Conservation (phyloP, 305 asterid genomes). For the Fraxinus xanthoxyloides region DNA sequence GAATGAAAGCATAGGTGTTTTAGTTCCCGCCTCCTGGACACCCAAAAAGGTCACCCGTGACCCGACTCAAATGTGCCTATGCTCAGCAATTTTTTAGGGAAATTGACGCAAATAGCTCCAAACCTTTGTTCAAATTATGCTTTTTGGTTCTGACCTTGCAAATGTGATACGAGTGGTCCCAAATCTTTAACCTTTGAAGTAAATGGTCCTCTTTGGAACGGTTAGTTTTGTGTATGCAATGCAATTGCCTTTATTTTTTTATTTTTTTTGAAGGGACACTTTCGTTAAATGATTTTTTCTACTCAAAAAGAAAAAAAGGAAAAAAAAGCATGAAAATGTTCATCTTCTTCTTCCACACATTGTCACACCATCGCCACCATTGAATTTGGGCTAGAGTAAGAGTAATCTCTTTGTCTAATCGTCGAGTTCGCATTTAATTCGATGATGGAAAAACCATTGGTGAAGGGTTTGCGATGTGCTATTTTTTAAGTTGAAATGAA, state of each 20-base stretch:
- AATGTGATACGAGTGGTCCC: background rate
- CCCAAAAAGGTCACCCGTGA: background rate
- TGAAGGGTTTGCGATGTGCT: background rate
- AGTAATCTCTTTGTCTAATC: no score
- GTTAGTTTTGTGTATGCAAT: background rate
- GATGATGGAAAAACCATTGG: background rate
- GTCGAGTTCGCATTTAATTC: no score
- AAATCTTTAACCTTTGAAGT: no score
- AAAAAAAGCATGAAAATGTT: no score
- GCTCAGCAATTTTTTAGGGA: background rate
- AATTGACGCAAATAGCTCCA: background rate
- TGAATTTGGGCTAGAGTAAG: no score
- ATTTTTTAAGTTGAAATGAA: background rate
- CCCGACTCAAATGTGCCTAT: background rate
- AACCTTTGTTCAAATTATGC: background rate
- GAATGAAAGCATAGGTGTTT: background rate
- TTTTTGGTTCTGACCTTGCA: background rate
- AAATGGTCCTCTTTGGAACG: background rate
- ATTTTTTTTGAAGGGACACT: background rate
- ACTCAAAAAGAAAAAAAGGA: no score
- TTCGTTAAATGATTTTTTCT: background rate
- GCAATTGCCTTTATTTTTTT: background rate
- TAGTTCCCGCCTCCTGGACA: background rate
- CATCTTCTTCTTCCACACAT: background rate
- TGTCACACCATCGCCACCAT: background rate